Evolutionary conservation across 1,284 basidiomycete species (phyloP).

Genomic region (Afroboletus lepidellus): DNA sequence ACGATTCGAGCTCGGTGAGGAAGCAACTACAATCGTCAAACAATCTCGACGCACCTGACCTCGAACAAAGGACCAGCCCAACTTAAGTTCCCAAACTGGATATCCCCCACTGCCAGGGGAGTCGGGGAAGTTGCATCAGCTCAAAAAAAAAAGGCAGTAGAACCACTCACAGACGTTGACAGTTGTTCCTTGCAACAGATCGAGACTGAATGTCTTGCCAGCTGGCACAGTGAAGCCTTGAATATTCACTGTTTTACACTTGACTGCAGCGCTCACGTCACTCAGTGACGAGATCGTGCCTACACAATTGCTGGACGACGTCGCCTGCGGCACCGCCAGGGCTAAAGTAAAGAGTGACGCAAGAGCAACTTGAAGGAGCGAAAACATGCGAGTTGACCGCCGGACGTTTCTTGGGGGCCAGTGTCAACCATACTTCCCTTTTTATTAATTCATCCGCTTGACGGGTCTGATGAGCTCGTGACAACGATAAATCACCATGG

Average conservation of each 20-base stretch:
- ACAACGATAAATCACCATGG: background rate
- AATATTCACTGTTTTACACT: conserved; percentile 39
- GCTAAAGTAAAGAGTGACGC: conserved; percentile 22
- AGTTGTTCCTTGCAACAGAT: conserved; percentile 39
- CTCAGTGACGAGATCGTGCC: conserved; percentile 36
- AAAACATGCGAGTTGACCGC: conserved; percentile 17
- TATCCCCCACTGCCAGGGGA: conserved; percentile 40
- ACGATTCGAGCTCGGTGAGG: background rate
- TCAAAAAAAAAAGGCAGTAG: background rate
- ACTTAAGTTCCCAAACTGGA: conserved; percentile 39
- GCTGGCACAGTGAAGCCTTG: conserved; percentile 43
- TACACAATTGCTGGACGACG: conserved; percentile 21
- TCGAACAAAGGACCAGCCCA: conserved; percentile 45
- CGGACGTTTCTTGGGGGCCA: background rate
- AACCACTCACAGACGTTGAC: conserved; percentile 38
- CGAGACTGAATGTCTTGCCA: conserved; percentile 40
- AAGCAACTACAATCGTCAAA: background rate
- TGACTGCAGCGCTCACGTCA: conserved; percentile 33
- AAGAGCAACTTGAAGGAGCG: conserved; percentile 13
- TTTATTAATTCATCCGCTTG: conserved; percentile 1
- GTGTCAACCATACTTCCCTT: background rate
- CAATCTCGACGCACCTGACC: conserved; percentile 21
- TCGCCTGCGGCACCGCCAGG: conserved; percentile 13
- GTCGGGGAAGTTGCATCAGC: background rate
- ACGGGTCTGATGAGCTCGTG: background rate